Conservation (phyloP, 805 yeast species). For the Sungouiozyma ichnusensis region DNA sequence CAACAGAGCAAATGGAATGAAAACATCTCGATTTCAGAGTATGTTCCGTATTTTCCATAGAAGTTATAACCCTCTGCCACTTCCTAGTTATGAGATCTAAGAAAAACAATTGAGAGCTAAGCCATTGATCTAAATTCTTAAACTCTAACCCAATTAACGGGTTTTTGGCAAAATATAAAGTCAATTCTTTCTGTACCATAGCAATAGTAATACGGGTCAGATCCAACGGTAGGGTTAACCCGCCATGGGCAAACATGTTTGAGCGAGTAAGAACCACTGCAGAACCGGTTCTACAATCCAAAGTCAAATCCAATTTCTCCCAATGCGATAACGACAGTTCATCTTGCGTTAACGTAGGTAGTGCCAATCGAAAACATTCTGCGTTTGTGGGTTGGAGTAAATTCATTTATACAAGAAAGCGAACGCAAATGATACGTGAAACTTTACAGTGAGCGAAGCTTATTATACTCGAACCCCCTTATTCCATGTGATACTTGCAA, state of each 20-base stretch:
- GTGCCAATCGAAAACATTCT: constrained; percentile 42
- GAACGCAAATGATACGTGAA: not conserved
- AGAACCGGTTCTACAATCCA: constrained; percentile 60
- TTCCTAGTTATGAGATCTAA: constrained; percentile 46
- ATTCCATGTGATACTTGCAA: too few relatives aligned
- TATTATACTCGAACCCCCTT: not conserved
- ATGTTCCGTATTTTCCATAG: constrained; percentile 2
- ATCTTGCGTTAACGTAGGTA: constrained; percentile 39
- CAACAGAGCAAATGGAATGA: constrained; percentile 46
- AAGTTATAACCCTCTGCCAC: constrained; percentile 39
- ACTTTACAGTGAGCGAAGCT: not conserved
- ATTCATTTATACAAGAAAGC: constrained; percentile 34
- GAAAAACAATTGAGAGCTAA: constrained; percentile 54
- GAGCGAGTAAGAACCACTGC: constrained; percentile 49
- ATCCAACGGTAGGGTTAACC: constrained; percentile 48
- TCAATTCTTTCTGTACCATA: constrained; percentile 33
- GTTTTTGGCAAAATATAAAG: constrained; percentile 20
- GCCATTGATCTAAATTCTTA: constrained; percentile 27
- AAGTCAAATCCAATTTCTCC: constrained; percentile 33
- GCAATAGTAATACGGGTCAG: constrained; percentile 32
- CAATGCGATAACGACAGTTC: constrained; percentile 12
- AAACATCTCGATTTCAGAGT: constrained; percentile 35
- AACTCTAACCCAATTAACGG: constrained; percentile 8
- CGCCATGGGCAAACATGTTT: constrained; percentile 54
- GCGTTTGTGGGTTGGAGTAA: constrained; percentile 56